A percentile compares a stretch with the other conserved stretches of the same genome.
Evolutionary conservation across 805 yeast species (phyloP).

Genomic region (Candida ascalaphidarum): DNA sequence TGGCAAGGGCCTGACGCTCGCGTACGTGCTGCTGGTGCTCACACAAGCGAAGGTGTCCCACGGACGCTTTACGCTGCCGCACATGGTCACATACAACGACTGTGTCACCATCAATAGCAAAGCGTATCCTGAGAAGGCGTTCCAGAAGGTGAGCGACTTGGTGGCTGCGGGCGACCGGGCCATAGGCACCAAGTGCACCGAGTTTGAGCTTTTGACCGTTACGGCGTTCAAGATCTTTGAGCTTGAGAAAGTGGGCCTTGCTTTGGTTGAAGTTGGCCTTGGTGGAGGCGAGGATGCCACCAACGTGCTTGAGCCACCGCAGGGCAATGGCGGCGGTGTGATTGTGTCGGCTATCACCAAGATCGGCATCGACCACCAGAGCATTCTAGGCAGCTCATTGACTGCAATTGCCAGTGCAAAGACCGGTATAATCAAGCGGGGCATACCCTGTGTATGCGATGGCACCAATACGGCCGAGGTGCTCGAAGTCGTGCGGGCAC

Average conservation of each 20-base stretch:
- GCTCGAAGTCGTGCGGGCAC: conserved; percentile 32
- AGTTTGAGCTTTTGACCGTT: conserved; percentile 81
- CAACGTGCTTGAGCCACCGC: conserved; percentile 44
- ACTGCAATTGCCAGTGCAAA: conserved; percentile 66
- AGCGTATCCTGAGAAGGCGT: conserved; percentile 42
- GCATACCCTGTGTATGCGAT: conserved; percentile 63
- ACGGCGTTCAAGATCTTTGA: conserved; percentile 75
- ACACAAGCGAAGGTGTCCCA: conserved; percentile 38
- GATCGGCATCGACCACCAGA: conserved; percentile 81
- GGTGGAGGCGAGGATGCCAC: conserved; percentile 92
- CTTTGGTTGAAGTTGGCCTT: conserved; percentile 88
- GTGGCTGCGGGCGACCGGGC: conserved; percentile 34
- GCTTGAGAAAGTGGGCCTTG: conserved; percentile 52
- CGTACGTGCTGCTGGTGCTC: conserved; percentile 65
- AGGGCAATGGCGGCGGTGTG: conserved; percentile 26
- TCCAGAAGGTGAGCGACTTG: conserved; percentile 31
- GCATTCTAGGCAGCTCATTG: conserved; percentile 60
- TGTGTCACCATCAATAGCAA: conserved; percentile 59
- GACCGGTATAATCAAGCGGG: conserved; percentile 72
- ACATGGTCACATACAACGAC: conserved; percentile 65
- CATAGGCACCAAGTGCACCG: conserved; percentile 60
- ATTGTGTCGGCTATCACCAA: conserved; percentile 71
- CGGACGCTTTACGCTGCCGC: conserved; percentile 90
- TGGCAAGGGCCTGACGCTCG: conserved; percentile 91
- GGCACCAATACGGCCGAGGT: conserved; percentile 52